phyloP scores from a whole-genome alignment of 192 early-diverging fungal genomes.

The Tieghemiomyces parasiticus region DNA sequence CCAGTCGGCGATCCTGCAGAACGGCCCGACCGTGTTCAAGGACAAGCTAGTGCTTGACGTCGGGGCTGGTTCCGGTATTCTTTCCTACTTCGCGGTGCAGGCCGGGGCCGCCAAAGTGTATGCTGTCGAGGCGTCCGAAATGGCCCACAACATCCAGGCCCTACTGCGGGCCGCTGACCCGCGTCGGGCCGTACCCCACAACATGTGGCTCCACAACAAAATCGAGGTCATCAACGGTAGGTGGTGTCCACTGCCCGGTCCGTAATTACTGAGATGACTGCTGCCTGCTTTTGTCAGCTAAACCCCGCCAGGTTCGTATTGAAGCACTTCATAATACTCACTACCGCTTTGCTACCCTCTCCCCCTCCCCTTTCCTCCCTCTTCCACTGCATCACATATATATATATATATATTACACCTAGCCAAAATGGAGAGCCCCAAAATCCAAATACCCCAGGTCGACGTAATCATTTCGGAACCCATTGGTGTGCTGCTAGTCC shows the following conservation, averaged over 20 bases:
- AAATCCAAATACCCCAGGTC: conserved; percentile 54
- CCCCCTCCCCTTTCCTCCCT: no score
- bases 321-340: no score
- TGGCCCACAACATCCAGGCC: conserved; percentile 82
- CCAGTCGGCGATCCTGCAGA: conserved; percentile 77
- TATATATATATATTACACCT: no score
- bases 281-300: no score
- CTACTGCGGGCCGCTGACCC: conserved; percentile 51
- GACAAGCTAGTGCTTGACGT: conserved; percentile 84
- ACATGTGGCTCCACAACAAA: conserved; percentile 56
- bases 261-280: background rate
- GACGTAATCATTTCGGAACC: conserved; percentile 96
- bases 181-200: conserved; percentile 32
- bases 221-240: conserved; percentile 71
- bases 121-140: conserved; percentile 89
- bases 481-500: conserved; percentile 91
- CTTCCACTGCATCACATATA: no score
- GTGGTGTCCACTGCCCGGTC: conserved; percentile 31
- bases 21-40: conserved; percentile 55
- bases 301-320: no score
- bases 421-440: conserved; percentile 82
- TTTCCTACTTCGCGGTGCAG: conserved; percentile 90
- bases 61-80: conserved; percentile 86
- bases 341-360: no score
- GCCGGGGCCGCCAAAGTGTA: conserved; percentile 88